These are phyloP conservation scores for Raffaelea arxii DNA, from an alignment of 2,329 filamentous ascomycete genomes.

Conservation along the genomic window DNA sequence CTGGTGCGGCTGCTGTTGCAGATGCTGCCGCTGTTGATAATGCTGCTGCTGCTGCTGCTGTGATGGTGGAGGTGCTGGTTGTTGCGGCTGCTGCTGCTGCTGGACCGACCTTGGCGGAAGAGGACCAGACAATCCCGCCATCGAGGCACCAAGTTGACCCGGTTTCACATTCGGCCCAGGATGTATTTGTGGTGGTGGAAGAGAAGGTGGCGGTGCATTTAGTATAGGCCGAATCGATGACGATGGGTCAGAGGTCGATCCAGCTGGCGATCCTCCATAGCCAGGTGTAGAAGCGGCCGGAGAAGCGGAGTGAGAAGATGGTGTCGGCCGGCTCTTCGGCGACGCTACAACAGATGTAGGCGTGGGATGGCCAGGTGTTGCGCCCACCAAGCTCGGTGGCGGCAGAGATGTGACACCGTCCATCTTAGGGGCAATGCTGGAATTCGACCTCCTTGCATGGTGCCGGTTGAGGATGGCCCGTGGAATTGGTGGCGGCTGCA, in stretches of 20 bases:
- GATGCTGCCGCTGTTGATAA: slow-evolving; percentile 25
- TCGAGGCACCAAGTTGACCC: slow-evolving; percentile 15
- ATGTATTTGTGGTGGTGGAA: slow-evolving; percentile 12
- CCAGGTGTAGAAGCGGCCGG: slow-evolving; percentile 38
- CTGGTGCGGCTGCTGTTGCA: slow-evolving; percentile 4
- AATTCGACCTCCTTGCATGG: slow-evolving; percentile 59
- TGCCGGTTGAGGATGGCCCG: slow-evolving; percentile 74
- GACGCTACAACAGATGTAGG: slow-evolving; percentile 46
- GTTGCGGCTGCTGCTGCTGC: slow-evolving; percentile 12
- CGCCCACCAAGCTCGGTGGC: slow-evolving; percentile 23
- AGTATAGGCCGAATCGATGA: slow-evolving; percentile 27
- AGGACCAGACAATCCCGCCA: slow-evolving; percentile 10
- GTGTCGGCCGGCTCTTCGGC: slow-evolving; percentile 70
- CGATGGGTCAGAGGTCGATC: slow-evolving; percentile 36
- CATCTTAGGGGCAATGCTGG: slow-evolving; percentile 66
- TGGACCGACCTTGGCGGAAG: slow-evolving; percentile 13
- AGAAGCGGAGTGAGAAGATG: slow-evolving; percentile 62
- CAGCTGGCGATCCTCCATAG: slow-evolving; percentile 28
- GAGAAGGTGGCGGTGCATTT: slow-evolving; percentile 15
- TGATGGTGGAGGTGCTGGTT: slow-evolving; percentile 7
- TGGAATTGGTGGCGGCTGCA: slow-evolving; percentile 68
- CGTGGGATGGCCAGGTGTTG: slow-evolving; percentile 14
- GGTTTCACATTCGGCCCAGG: slow-evolving; percentile 25
- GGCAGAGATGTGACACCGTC: slow-evolving; percentile 40
- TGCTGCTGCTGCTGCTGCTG: slow-evolving; percentile 16